Base-by-base conservation (phyloP, 2,329 filamentous ascomycete species). In the Sporothrix schenckii region DNA sequence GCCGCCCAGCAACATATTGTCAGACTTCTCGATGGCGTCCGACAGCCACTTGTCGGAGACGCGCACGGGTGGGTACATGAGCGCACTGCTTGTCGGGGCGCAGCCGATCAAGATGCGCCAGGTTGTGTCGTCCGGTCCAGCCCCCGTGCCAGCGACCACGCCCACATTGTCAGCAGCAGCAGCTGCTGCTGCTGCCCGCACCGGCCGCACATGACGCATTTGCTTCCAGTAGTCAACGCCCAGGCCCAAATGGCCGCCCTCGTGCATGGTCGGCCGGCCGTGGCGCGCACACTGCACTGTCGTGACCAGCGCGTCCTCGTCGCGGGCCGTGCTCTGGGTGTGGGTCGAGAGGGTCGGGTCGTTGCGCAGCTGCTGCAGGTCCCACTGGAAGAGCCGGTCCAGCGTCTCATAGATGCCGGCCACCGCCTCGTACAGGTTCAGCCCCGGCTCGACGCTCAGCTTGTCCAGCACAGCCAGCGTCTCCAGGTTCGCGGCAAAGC, bases 171-270 rank as follows among this genome's bases (percentile, higher is more conserved):
- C 11, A 27, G 39, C n/a, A 47, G 58, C n/a, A 14, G 34, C 34
- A 19, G 66, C 50, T n/a, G 54, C 63, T 50, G 41, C 30, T 2
- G 44, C 21, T 24, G 54, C 27, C n/a, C 74, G 78, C 2, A 75
- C 77, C 6, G 79, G 78, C 2, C 77, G 79, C 19, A 87, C 78
- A 61, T 85, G 82, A 61, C 86, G 83, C 69, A 83, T 81, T 74
- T 90, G 85, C 78, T 88, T 89, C 92, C 92, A 95, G 78, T 94
- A 96, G 73, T 93, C 90, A 52, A 95, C 75, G 65, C 86, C 88
- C 70, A 94, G 80, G 0, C 92, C 92, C 34, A 94, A 81, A 66
- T 85, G 86, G 27, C 85, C 85, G 66, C 88, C 83, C 16, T 85
- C 85, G 79, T 95, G 91, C 86, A 94, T 91, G 41, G 85, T 81